These are phyloP conservation scores for Ogataea pini DNA, from an alignment of 805 yeast species.

Conservation along the genomic window DNA sequence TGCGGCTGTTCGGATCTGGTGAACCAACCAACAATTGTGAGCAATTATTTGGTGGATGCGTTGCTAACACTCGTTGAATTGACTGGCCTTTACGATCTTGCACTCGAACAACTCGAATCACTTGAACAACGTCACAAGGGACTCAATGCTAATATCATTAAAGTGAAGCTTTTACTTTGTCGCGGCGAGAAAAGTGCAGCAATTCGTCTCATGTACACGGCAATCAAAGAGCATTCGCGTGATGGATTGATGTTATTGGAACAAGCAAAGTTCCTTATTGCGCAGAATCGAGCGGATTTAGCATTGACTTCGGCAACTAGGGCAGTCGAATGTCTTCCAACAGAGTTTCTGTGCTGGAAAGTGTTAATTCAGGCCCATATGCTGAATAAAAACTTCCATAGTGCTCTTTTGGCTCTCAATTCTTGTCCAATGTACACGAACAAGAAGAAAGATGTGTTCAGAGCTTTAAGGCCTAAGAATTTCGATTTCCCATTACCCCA, in stretches of 20 bases:
- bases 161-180: constrained; percentile 41
- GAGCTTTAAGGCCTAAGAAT: constrained; percentile 45
- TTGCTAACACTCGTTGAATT: constrained; percentile 42
- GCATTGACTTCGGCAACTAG: constrained; percentile 62
- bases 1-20: constrained; percentile 43
- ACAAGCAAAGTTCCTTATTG: constrained; percentile 64
- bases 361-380: constrained; percentile 61
- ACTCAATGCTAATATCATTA: constrained; percentile 36
- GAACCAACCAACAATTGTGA: constrained; percentile 38
- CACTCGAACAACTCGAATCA: constrained; percentile 41
- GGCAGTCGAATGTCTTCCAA: constrained; percentile 68
- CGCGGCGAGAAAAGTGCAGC: constrained; percentile 51
- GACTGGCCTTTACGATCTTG: constrained; percentile 39
- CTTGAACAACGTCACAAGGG: constrained; percentile 17
- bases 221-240: constrained; percentile 46
- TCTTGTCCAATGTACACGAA: constrained; percentile 69
- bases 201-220: constrained; percentile 42
- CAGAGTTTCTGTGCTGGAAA: constrained; percentile 76
- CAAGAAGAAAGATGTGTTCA: constrained; percentile 45
- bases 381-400: constrained; percentile 50
- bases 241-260: constrained; percentile 57
- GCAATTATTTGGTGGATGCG: constrained; percentile 57
- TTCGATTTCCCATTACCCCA: constrained; percentile 51
- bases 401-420: constrained; percentile 69
- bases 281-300: constrained; percentile 50